A percentile compares a stretch with the other conserved stretches of the same genome.
These are phyloP conservation scores for Neurospora sp. DNA, from an alignment of 495 filamentous ascomycete genomes.

Conservation along the genomic window DNA sequence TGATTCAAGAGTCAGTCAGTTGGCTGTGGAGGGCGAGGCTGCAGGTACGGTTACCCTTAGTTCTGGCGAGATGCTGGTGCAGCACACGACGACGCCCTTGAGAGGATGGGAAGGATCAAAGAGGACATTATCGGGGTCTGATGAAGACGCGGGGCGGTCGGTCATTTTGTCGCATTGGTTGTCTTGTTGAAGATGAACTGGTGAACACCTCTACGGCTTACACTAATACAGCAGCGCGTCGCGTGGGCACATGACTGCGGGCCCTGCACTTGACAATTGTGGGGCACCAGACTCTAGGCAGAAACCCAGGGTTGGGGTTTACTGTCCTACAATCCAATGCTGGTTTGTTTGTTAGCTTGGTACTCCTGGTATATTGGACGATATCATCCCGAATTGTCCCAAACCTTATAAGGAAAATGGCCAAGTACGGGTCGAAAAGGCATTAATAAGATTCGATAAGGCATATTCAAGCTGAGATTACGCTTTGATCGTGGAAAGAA, in stretches of 20 bases:
- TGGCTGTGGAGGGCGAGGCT: conserved; percentile 1
- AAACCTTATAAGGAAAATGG: too few species aligned
- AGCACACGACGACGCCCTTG: conserved; percentile 76
- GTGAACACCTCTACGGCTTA: neutral
- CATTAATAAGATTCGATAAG: too few species aligned
- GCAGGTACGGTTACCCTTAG: conserved; percentile 62
- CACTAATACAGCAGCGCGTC: neutral
- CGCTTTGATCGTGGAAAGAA: too few species aligned
- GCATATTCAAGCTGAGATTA: too few species aligned
- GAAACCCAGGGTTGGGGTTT: too few species aligned
- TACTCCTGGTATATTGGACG: too few species aligned
- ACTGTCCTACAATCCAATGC: too few species aligned
- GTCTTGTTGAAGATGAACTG: neutral
- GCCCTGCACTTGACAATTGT: neutral
- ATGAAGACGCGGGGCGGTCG: neutral
- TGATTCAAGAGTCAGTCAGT: neutral
- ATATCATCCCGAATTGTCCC: too few species aligned
- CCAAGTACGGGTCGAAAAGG: too few species aligned
- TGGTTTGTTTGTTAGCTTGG: too few species aligned
- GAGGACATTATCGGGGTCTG: conserved; percentile 1
- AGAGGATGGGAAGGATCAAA: conserved; percentile 54
- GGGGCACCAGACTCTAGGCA: neutral
- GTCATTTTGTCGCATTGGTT: conserved; percentile 2
- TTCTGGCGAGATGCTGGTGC: conserved; percentile 76
- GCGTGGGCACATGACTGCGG: neutral